Evolutionary conservation across 108 stramenopile species (phyloP), one percentile per base, ranked within the genome.

Genomic region (Chaetoceros muelleri): DNA sequence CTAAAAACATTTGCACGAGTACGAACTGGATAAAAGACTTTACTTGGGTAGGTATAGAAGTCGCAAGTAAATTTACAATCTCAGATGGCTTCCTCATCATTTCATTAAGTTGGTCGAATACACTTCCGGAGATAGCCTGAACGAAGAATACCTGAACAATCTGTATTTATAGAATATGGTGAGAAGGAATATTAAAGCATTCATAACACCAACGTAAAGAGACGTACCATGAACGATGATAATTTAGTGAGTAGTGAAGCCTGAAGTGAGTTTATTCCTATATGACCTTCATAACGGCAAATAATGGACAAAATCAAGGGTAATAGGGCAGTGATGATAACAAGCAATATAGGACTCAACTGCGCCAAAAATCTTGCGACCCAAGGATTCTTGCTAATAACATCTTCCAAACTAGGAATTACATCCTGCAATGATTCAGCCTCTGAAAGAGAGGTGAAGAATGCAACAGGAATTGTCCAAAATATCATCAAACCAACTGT

Each of bases 111-210:
- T 67, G 51, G 0, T 57, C 18, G 3, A 69, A 52, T n/a, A 85
- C 26, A 46, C 69, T 66, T 26, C 78, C 76, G 19, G 78, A 70
- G 46, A 81, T 80, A 0, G 84, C 78, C 8, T 62, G 59, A 25
- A 85, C 76, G 56, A 85, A 81, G 70, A 85, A 85, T 1, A 73
- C 79, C 63, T 85, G 84, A 60, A 85, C 64, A 55, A 84, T 73
- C 62, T 70, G 30, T 46, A n/a, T n/a, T 34, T 30, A 1, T n/a
- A 26, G 20, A 28, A 20, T 7, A 27, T 30, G 2, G 8, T 2
- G 19, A 28, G 22, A 7, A 19, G 48, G 18, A 31, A 2, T 1
- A 48, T 44, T 28, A 19, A 25, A 17, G 1, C 5, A 46, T 28
- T 16, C 23, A 24, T 30, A 3, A 24, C 0, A 26, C 7, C 20